These are phyloP conservation scores for Pythium inflatum DNA, from an alignment of 352 stramenopile genomes.

Conservation along the genomic window DNA sequence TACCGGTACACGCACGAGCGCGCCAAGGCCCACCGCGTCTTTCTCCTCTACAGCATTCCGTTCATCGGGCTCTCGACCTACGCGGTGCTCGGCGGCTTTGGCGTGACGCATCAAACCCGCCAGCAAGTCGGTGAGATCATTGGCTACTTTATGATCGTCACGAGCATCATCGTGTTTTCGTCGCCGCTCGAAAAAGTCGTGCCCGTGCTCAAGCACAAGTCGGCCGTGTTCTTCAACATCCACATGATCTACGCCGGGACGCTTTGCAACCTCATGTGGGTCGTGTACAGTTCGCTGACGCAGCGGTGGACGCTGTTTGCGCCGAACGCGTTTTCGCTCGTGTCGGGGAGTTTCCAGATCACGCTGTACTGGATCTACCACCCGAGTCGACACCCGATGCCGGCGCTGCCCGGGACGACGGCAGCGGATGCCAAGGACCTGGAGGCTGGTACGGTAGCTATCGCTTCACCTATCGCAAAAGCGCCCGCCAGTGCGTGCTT, in stretches of 20 bases:
- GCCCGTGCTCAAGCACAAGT: constrained; percentile 53
- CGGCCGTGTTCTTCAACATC: constrained; percentile 54
- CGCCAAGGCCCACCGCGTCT: constrained; percentile 36
- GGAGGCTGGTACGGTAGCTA: no score
- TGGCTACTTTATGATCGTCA: constrained; percentile 41
- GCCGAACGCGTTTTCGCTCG: constrained; percentile 50
- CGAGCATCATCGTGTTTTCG: constrained; percentile 48
- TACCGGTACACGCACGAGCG: constrained; percentile 48
- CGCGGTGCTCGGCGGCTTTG: constrained; percentile 36
- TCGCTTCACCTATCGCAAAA: no score
- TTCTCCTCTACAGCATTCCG: constrained; percentile 21
- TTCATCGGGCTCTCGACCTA: constrained; percentile 39
- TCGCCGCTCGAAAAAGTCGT: constrained; percentile 59
- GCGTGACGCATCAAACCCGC: constrained; percentile 37
- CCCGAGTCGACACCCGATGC: constrained; percentile 42
- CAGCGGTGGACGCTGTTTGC: constrained; percentile 56
- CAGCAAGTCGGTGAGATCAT: constrained; percentile 25
- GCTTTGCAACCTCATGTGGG: constrained; percentile 40
- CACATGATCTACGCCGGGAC: constrained; percentile 54
- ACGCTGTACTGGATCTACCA: constrained; percentile 55
- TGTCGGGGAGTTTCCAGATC: constrained; percentile 42
- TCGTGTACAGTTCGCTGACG: constrained; percentile 42
- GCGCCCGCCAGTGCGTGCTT: constrained; percentile 12
- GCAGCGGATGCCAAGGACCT: background rate
- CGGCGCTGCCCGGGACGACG: background rate